phyloP scores from a whole-genome alignment of 768 basidiomycete genomes.

The Dioszegia aurantiaca region DNA sequence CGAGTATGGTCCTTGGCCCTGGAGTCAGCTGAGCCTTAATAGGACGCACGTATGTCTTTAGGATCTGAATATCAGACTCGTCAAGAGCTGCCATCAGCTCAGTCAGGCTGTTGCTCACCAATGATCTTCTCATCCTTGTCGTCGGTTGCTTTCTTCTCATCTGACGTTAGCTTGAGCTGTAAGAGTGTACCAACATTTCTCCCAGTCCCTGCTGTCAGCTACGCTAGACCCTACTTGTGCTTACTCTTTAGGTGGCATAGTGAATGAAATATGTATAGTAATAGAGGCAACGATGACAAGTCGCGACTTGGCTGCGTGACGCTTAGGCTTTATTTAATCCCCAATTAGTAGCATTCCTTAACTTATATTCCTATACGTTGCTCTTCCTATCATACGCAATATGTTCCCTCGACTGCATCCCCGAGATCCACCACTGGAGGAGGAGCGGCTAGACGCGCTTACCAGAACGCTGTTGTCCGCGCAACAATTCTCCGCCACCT shows the following conservation, averaged over 20 bases:
- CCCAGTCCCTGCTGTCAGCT: conserved; percentile 77
- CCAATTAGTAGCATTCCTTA: no score
- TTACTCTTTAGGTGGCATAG: conserved; percentile 93
- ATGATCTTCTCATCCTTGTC: conserved; percentile 94
- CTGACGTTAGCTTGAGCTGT: conserved; percentile 54
- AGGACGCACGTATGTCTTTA: conserved; percentile 83
- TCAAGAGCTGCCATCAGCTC: conserved; percentile 67
- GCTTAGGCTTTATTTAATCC: no score
- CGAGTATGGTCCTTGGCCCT: conserved; percentile 99
- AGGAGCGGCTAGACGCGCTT: no score
- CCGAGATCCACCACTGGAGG: no score
- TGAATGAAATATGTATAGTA: not conserved
- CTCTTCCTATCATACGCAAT: no score
- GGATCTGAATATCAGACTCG: conserved; percentile 96
- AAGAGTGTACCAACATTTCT: conserved; percentile 70
- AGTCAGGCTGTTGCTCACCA: conserved; percentile 55
- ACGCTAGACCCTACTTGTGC: conserved; percentile 49
- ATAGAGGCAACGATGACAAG: not conserved
- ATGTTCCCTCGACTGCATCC: no score
- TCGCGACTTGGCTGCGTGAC: no score
- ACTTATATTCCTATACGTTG: no score
- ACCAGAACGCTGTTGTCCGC: no score
- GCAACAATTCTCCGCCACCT: no score
- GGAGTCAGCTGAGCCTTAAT: conserved; percentile 8
- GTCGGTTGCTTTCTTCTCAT: conserved; percentile 73